These are phyloP conservation scores for Peronospora tabacina DNA, from an alignment of 352 stramenopile species.

Conservation along the genomic window DNA sequence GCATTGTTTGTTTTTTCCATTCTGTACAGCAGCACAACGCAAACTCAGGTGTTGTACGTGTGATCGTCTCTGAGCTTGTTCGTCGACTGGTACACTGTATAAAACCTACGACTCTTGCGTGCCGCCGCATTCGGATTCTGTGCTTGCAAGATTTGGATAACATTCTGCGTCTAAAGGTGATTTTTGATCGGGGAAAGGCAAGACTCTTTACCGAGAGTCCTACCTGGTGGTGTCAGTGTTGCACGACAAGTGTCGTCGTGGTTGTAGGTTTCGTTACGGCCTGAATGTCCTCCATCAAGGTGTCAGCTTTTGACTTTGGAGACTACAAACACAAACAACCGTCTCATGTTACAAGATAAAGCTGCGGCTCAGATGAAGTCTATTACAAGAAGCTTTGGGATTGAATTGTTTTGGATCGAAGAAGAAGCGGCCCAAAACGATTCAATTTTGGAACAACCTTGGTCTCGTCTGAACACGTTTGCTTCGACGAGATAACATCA, in stretches of 20 bases:
- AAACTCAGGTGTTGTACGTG: slow-evolving; percentile 1
- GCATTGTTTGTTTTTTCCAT: slow-evolving; percentile 11
- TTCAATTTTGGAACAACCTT: slow-evolving; percentile 14
- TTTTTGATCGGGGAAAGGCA: slow-evolving; percentile 4
- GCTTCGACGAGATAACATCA: slow-evolving; percentile 2
- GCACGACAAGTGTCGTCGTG: slow-evolving; percentile 19
- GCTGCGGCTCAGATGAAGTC: too few species aligned
- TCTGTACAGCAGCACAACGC: slow-evolving; percentile 3
- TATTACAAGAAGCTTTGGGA: background rate
- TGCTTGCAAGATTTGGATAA: slow-evolving; percentile 8
- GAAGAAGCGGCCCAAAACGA: too few species aligned
- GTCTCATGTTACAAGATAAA: background rate
- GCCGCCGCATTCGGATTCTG: background rate
- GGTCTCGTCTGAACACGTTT: slow-evolving; percentile 30
- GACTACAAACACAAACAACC: slow-evolving; percentile 1
- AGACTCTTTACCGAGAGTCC: background rate
- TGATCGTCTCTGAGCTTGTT: slow-evolving; percentile 11
- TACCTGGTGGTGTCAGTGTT: slow-evolving; percentile 9
- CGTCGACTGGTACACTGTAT: slow-evolving; percentile 7
- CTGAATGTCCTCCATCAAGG: slow-evolving; percentile 13
- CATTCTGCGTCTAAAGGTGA: background rate
- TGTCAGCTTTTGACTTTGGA: slow-evolving; percentile 2
- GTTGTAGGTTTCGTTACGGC: slow-evolving; percentile 12
- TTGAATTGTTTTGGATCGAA: slow-evolving; percentile 1
- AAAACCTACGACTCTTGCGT: background rate